Percentiles rank a stretch among this genome's conserved stretches.
These are phyloP conservation scores for Tubosaeta sp. DNA, from an alignment of 768 basidiomycete species.

Conservation along the genomic window DNA sequence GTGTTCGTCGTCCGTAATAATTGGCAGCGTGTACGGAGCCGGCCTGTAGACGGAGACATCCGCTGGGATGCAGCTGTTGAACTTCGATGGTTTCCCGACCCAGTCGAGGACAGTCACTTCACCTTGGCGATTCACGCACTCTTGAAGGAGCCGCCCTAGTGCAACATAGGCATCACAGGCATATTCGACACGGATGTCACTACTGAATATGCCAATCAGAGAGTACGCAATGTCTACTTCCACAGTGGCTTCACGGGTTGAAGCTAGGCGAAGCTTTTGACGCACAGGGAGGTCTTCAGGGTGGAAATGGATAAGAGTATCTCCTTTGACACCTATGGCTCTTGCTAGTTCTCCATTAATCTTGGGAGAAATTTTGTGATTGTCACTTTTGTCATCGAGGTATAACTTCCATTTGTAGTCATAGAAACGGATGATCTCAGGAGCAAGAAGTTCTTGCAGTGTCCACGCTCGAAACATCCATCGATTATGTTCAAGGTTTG, in stretches of 20 bases:
- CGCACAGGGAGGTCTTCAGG: conserved; percentile 2
- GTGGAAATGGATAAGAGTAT: background rate
- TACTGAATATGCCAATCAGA: conserved; percentile 14
- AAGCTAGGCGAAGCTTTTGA: conserved; percentile 10
- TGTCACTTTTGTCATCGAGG: background rate
- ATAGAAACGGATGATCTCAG: conserved; percentile 12
- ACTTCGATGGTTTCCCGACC: conserved; percentile 12
- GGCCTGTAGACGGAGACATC: conserved; percentile 10
- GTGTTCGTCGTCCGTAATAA: background rate
- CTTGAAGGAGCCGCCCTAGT: conserved; percentile 12
- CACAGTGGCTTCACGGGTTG: conserved; percentile 6
- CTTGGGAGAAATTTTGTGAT: conserved; percentile 5
- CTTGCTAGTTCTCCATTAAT: background rate
- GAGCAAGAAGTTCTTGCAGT: conserved; percentile 11
- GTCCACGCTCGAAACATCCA: conserved; percentile 18
- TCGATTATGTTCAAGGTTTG: conserved; percentile 3
- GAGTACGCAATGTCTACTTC: conserved; percentile 13
- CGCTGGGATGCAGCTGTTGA: conserved; percentile 15
- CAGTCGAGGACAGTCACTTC: conserved; percentile 19
- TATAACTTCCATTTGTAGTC: conserved; percentile 2
- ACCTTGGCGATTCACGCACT: conserved; percentile 8
- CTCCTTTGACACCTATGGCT: background rate
- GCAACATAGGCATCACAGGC: conserved; percentile 1
- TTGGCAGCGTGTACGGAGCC: background rate
- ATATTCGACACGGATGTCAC: conserved; percentile 7